These are phyloP conservation scores for Fusarium sp. DNA, from an alignment of 2,329 filamentous ascomycete species.

Conservation along the genomic window DNA sequence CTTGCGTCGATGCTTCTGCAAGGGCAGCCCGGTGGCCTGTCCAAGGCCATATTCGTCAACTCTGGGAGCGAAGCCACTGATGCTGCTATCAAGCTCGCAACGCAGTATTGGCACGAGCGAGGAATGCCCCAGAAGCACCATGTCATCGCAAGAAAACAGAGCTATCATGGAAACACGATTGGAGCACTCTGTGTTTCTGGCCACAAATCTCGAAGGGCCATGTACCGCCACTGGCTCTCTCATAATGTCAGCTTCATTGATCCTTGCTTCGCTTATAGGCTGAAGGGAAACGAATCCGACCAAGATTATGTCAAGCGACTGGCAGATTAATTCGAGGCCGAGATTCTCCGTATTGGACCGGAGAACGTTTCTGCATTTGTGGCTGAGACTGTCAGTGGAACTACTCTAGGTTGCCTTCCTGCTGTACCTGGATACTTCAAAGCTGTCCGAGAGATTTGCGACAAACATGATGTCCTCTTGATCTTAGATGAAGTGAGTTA, in stretches of 20 bases:
- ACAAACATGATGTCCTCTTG: background rate
- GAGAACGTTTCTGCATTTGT: slow-evolving; percentile 2
- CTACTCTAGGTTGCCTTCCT: background rate
- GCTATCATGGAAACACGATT: slow-evolving; percentile 61
- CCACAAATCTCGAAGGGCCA: slow-evolving; percentile 11
- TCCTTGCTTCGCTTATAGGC: slow-evolving; percentile 28
- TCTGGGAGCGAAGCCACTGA: background rate
- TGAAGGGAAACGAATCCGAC: slow-evolving; percentile 37
- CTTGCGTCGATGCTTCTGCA: slow-evolving; percentile 42
- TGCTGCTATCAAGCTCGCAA: background rate
- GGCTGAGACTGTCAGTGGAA: slow-evolving; percentile 1
- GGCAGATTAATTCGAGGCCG: background rate
- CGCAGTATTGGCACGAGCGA: slow-evolving; percentile 53
- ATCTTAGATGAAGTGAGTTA: background rate
- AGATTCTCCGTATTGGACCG: background rate
- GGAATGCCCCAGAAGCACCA: slow-evolving; percentile 48
- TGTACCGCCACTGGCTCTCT: slow-evolving; percentile 25
- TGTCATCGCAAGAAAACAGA: slow-evolving; percentile 56
- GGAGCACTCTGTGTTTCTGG: slow-evolving; percentile 54
- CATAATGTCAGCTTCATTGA: slow-evolving; percentile 37
- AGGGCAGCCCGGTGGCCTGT: background rate
- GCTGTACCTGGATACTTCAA: background rate
- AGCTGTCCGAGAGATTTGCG: background rate
- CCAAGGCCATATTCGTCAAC: slow-evolving; percentile 1
- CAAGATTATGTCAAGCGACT: background rate